Evolutionary conservation across 2,329 filamentous ascomycete species (phyloP).

Genomic region (Diaporthe longicolla): DNA sequence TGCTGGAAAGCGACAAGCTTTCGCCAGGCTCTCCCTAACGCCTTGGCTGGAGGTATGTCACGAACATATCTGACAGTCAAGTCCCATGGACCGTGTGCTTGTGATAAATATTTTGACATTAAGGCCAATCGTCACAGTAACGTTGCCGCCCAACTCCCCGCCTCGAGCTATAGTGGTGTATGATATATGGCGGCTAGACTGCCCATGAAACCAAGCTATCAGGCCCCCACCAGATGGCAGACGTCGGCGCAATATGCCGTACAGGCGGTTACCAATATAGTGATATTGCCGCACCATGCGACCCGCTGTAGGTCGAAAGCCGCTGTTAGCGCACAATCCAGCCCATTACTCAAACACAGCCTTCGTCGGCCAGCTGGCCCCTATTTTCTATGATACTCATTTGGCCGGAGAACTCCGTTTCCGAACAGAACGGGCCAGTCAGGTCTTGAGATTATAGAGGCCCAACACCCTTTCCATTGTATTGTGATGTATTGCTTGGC

Average conservation of each 20-base stretch:
- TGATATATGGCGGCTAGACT: slow-evolving; percentile 22
- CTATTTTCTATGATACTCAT: background rate
- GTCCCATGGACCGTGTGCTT: background rate
- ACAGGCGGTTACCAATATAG: slow-evolving; percentile 22
- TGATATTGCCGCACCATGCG: slow-evolving; percentile 23
- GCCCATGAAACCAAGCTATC: slow-evolving; percentile 20
- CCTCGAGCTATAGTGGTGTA: background rate
- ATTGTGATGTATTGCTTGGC: slow-evolving; percentile 8
- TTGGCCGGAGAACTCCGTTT: slow-evolving; percentile 4
- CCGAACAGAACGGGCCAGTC: slow-evolving; percentile 2
- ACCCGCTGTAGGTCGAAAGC: background rate
- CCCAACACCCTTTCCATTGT: background rate
- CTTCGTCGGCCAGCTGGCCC: background rate
- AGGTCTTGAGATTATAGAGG: background rate
- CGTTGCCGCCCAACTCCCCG: slow-evolving; percentile 1
- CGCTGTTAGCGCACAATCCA: background rate
- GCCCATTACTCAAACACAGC: slow-evolving; percentile 18
- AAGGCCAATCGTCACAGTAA: background rate
- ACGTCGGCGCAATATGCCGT: slow-evolving; percentile 10
- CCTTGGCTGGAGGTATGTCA: background rate
- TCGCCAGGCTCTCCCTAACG: background rate
- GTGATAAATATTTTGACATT: background rate
- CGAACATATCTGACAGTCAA: background rate
- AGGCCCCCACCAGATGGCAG: background rate
- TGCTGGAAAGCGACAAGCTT: slow-evolving; percentile 7